A percentile compares a stretch with the other conserved stretches of the same genome.
Conservation (phyloP, 2,329 filamentous ascomycete genomes). For the Sphaerulina vaccinii region DNA sequence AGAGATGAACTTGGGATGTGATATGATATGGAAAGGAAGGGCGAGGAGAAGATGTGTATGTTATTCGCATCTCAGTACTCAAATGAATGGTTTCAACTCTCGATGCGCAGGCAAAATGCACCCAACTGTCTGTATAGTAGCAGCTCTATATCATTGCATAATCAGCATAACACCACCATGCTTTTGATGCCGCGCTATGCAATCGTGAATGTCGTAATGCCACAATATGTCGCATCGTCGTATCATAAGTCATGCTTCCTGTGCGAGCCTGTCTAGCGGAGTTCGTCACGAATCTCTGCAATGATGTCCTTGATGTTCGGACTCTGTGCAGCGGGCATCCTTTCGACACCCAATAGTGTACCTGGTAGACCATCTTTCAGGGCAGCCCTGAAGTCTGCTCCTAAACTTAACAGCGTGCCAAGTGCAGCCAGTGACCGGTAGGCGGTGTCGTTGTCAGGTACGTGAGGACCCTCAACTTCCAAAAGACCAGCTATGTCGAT, state of each 20-base stretch:
- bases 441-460: slow-evolving; percentile 76
- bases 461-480: slow-evolving; percentile 41
- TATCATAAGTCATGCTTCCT: not conserved
- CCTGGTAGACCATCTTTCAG: not conserved
- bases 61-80: no score
- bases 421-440: slow-evolving; percentile 80
- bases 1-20: not conserved
- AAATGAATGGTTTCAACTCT: no score
- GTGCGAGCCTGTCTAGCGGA: slow-evolving; percentile 32
- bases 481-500: slow-evolving; percentile 35
- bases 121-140: not conserved
- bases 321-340: slow-evolving; percentile 39
- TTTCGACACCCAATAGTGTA: not conserved
- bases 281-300: slow-evolving; percentile 56
- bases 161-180: not conserved
- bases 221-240: not conserved
- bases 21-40: not conserved
- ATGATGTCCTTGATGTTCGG: slow-evolving; percentile 60
- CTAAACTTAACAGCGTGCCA: slow-evolving; percentile 70
- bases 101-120: no score
- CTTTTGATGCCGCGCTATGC: not conserved
- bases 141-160: not conserved
- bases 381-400: slow-evolving; percentile 54
- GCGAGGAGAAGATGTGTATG: not conserved
- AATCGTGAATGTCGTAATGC: not conserved